Evolutionary conservation across 495 filamentous ascomycete species (phyloP).

Genomic region (Lindgomyces ingoldianus): DNA sequence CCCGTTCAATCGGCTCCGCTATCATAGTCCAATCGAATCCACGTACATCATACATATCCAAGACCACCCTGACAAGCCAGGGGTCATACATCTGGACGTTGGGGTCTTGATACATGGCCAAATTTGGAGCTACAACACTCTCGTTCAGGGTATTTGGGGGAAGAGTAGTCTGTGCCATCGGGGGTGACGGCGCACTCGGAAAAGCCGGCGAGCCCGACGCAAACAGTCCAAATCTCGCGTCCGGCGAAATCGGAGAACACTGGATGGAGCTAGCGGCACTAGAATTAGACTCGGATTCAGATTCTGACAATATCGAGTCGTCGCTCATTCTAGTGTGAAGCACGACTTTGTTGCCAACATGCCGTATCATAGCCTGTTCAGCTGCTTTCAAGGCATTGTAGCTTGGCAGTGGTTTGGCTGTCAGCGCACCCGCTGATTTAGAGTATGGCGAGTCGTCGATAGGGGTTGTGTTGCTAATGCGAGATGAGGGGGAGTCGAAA

Average conservation of each 20-base stretch:
- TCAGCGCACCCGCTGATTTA: slow-evolving; percentile 14
- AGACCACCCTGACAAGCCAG: slow-evolving; percentile 33
- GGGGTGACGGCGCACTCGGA: not conserved
- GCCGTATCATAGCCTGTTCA: not conserved
- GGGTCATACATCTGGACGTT: slow-evolving; percentile 27
- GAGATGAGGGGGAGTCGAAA: slow-evolving; percentile 31
- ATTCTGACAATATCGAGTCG: slow-evolving; percentile 12
- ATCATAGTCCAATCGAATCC: slow-evolving; percentile 35
- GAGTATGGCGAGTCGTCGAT: slow-evolving; percentile 31
- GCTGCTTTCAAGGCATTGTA: slow-evolving; percentile 22
- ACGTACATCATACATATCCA: slow-evolving; percentile 33
- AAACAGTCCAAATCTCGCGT: not conserved
- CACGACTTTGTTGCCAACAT: not conserved
- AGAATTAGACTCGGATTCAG: not conserved
- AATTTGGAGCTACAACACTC: no score
- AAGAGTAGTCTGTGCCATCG: not conserved
- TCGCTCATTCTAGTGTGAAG: slow-evolving; percentile 28
- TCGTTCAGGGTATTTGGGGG: slow-evolving; percentile 7
- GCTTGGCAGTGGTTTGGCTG: not conserved
- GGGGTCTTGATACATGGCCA: slow-evolving; percentile 11
- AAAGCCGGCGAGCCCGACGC: not conserved
- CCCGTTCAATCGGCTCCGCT: slow-evolving; percentile 28
- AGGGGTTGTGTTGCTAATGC: slow-evolving; percentile 22
- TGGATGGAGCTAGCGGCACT: not conserved
- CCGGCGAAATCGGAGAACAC: not conserved